A percentile compares a stretch with the other conserved stretches of the same genome.
Conservation (phyloP, 2,329 filamentous ascomycete genomes). For the Colletotrichum eleusines region DNA sequence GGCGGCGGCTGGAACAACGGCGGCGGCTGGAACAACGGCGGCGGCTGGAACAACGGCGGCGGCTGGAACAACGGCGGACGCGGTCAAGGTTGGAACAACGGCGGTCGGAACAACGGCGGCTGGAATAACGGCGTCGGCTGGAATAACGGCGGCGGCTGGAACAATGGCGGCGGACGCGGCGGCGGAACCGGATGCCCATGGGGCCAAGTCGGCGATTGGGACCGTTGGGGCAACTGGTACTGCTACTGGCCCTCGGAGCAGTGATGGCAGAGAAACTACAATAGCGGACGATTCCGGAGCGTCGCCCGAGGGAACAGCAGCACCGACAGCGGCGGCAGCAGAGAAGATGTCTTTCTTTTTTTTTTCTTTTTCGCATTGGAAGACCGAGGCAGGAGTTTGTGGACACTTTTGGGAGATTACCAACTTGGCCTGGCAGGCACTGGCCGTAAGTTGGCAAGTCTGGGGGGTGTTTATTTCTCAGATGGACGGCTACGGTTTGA, state of each 20-base stretch:
- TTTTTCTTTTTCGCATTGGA: background rate
- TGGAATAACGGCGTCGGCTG: background rate
- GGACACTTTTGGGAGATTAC: background rate
- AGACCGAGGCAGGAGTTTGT: background rate
- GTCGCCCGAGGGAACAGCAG: background rate
- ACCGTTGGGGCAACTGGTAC: background rate
- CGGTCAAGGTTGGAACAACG: background rate
- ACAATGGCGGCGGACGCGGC: too few species aligned
- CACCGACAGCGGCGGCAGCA: background rate
- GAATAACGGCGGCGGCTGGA: background rate
- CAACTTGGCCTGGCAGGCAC: background rate
- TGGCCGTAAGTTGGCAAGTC: background rate
- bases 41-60: background rate
- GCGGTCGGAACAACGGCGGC: background rate
- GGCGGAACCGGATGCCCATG: background rate
- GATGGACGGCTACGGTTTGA: background rate
- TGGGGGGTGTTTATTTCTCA: too few species aligned
- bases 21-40: background rate
- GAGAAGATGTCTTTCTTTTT: too few species aligned
- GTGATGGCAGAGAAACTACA: accelerated
- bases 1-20: background rate
- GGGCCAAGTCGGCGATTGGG: background rate
- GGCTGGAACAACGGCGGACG: too few species aligned
- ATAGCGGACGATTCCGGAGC: background rate
- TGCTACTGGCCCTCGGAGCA: background rate